Evolutionary conservation across 2,329 filamentous ascomycete species (phyloP).

Genomic region (Trichoderma cornu-damae): DNA sequence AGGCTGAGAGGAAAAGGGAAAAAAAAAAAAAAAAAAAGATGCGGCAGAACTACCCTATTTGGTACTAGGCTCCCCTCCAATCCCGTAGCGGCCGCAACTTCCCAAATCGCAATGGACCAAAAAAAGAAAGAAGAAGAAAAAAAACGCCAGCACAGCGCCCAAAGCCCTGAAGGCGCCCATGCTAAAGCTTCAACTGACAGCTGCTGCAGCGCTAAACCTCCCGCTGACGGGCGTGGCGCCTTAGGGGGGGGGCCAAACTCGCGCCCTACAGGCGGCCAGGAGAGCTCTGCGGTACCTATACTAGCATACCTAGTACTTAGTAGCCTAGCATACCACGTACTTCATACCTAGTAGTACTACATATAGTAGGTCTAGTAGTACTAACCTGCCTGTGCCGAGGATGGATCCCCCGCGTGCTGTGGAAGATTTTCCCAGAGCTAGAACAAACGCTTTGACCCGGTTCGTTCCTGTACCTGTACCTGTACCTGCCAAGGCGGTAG

Average conservation of each 20-base stretch:
- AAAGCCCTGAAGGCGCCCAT: not conserved
- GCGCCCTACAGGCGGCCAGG: constrained; percentile 8
- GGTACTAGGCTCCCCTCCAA: not conserved
- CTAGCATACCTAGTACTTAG: too few relatives aligned
- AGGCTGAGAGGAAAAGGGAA: not conserved
- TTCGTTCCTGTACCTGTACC: not conserved
- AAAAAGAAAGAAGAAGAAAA: not conserved
- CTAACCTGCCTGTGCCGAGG: not conserved
- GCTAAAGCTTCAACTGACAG: not conserved
- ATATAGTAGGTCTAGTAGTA: too few relatives aligned
- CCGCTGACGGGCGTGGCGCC: not conserved
- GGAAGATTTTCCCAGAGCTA: constrained; percentile 8
- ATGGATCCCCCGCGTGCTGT: constrained; percentile 9
- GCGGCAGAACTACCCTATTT: too few relatives aligned
- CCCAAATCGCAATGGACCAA: too few relatives aligned
- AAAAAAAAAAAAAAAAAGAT: not conserved
- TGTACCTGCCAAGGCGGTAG: not conserved
- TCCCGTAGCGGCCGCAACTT: not conserved
- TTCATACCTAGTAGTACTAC: too few relatives aligned
- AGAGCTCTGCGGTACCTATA: not conserved
- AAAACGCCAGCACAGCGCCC: not conserved
- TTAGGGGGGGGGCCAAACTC: not conserved
- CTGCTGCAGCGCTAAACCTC: not conserved
- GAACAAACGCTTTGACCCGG: constrained; percentile 1
- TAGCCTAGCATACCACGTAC: too few relatives aligned